Conservation (phyloP, 495 filamentous ascomycete genomes). For the Bryoglossum gracile region DNA sequence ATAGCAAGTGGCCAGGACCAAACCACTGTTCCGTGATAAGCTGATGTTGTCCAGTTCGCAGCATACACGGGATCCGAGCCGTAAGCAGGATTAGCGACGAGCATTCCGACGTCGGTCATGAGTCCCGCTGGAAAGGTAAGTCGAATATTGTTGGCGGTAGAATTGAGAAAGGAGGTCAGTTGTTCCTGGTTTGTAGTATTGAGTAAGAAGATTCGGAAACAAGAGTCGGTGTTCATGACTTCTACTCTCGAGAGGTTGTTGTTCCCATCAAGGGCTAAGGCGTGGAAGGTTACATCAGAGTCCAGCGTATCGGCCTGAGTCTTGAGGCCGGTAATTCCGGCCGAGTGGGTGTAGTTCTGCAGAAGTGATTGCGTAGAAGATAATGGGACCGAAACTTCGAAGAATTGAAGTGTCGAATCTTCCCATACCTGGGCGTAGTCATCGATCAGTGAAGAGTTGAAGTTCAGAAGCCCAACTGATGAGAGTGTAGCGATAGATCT, state of each 20-base stretch:
- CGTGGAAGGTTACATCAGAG: constrained; percentile 44
- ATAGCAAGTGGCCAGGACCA: constrained; percentile 61
- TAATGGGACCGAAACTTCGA: constrained; percentile 41
- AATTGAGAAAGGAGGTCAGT: constrained; percentile 47
- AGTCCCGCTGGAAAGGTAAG: constrained; percentile 53
- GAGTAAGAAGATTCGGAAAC: constrained; percentile 55
- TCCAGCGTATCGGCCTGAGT: constrained; percentile 34
- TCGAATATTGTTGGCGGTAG: constrained; percentile 47
- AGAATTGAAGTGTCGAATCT: constrained; percentile 52
- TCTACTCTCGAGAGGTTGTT: constrained; percentile 42
- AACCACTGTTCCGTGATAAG: constrained; percentile 60
- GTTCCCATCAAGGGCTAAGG: constrained; percentile 47
- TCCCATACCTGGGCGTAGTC: constrained; percentile 55
- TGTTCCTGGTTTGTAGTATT: constrained; percentile 53
- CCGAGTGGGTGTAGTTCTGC: constrained; percentile 35
- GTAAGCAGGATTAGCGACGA: constrained; percentile 58
- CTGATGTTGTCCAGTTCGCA: constrained; percentile 45
- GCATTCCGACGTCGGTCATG: constrained; percentile 46
- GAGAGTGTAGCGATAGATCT: constrained; percentile 48
- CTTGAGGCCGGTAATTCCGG: constrained; percentile 36
- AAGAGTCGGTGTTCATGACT: constrained; percentile 59
- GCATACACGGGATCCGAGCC: constrained; percentile 40
- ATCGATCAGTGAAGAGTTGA: constrained; percentile 32
- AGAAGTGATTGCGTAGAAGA: constrained; percentile 38
- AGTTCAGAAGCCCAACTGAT: constrained; percentile 39